Conservation (phyloP, 345 rosid species). For the Microcos paniculata region DNA sequence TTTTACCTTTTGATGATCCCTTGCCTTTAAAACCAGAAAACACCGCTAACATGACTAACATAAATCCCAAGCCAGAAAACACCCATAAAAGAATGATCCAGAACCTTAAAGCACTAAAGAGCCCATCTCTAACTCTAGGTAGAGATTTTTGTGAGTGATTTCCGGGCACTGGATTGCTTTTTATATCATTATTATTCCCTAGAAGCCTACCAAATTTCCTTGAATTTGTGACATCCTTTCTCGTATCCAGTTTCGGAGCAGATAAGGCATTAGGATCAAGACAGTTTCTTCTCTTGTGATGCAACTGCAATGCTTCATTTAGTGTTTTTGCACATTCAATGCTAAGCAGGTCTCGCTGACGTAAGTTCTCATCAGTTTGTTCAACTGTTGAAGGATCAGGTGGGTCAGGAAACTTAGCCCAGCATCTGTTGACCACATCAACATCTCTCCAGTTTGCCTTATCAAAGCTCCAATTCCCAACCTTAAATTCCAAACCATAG, state of each 20-base stretch:
- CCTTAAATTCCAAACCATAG: slow-evolving; percentile 85
- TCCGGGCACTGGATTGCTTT: slow-evolving; percentile 25
- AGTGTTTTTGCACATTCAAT: slow-evolving; percentile 85
- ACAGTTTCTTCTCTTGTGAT: slow-evolving; percentile 78
- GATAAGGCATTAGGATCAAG: slow-evolving; percentile 40
- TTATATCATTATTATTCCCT: slow-evolving; percentile 17
- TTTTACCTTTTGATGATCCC: slow-evolving; percentile 54
- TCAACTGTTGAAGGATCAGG: slow-evolving; percentile 64
- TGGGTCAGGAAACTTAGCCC: slow-evolving; percentile 92
- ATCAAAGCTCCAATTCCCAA: slow-evolving; percentile 96
- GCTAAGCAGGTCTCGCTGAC: slow-evolving; percentile 77
- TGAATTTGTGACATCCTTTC: slow-evolving; percentile 32
- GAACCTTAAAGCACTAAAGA: slow-evolving; percentile 56
- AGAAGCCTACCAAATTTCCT: slow-evolving; percentile 46
- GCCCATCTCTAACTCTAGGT: slow-evolving; percentile 39
- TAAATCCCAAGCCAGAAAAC: slow-evolving; percentile 70
- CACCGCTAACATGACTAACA: slow-evolving; percentile 52
- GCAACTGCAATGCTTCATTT: slow-evolving; percentile 74
- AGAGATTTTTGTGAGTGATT: slow-evolving; percentile 31
- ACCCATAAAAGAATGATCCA: slow-evolving; percentile 80
- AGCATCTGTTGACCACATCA: slow-evolving; percentile 74
- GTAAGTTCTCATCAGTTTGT: slow-evolving; percentile 42
- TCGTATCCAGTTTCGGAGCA: slow-evolving; percentile 17
- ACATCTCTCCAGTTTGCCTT: slow-evolving; percentile 90
- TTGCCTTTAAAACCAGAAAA: slow-evolving; percentile 56